These are phyloP conservation scores for Eucalyptus camaldulensis DNA, from an alignment of 345 rosid species.

Conservation along the genomic window DNA sequence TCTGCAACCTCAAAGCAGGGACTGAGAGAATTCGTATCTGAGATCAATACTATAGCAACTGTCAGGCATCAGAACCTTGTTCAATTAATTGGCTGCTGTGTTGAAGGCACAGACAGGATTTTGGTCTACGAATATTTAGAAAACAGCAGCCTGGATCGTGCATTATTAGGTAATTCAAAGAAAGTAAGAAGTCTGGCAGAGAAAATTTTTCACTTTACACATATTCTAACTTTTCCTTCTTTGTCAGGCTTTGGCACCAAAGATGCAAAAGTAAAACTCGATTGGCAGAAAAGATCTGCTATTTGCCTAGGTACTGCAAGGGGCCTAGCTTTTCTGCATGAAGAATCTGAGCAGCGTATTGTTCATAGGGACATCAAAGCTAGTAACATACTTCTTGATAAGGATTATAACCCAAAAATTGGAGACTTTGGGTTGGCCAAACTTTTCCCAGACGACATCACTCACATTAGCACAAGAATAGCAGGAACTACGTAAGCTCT, in stretches of 20 bases:
- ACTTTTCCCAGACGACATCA: slow-evolving; percentile 86
- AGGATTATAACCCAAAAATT: slow-evolving; percentile 68
- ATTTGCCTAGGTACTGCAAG: slow-evolving; percentile 79
- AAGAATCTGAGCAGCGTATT: slow-evolving; percentile 67
- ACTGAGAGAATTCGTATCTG: slow-evolving; percentile 60
- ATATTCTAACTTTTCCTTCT: not conserved
- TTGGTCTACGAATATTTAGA: slow-evolving; percentile 83
- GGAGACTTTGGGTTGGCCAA: slow-evolving; percentile 98
- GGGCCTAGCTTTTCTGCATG: slow-evolving; percentile 85
- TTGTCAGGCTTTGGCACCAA: slow-evolving; percentile 24
- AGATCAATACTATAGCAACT: slow-evolving; percentile 58
- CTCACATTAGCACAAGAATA: slow-evolving; percentile 89
- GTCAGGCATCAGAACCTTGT: slow-evolving; percentile 84
- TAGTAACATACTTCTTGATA: slow-evolving; percentile 84
- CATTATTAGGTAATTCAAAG: slow-evolving; percentile 35
- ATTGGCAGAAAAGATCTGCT: slow-evolving; percentile 70
- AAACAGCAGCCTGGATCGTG: slow-evolving; percentile 69
- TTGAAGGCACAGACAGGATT: slow-evolving; percentile 45
- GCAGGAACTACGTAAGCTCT: slow-evolving; percentile 86
- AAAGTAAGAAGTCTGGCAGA: not conserved
- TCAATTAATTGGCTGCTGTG: slow-evolving; percentile 77
- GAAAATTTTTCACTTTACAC: not conserved
- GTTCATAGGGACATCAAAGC: slow-evolving; percentile 98
- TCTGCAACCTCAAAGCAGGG: slow-evolving; percentile 76
- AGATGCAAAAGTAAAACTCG: slow-evolving; percentile 27